Evolutionary conservation across 768 basidiomycete species (phyloP), one percentile per base, ranked within the genome.

Genomic region (Lactifluus rugatus): DNA sequence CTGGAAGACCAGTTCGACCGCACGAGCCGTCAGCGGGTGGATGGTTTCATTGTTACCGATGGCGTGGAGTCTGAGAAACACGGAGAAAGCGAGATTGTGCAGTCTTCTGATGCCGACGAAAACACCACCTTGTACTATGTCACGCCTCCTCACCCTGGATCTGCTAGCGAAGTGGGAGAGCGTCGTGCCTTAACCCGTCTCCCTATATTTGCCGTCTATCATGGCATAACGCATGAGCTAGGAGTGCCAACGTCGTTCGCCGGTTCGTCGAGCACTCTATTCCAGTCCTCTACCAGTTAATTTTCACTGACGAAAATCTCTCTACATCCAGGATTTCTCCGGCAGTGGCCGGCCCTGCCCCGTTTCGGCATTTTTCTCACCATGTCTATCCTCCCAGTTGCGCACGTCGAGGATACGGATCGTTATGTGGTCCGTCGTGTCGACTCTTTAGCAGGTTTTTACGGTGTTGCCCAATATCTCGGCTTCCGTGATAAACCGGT

Each of bases 341-440:
- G 78, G 3, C 83, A 81, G 64, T 83, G 83, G 81, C 84, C 84
- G 21, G 78, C 83, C 17, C 74, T 88, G n/a, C 85, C 85, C 34
- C 73, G 76, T 2, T 76, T 86, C 26, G 78, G 84, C 79, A 77
- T 87, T 37, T 87, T 87, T 70, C 72, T 86, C 16, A 81, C 82
- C 0, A 78, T 83, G 31, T 74, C 74, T 31, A 69, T 81, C 34
- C 72, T 81, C 5, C 78, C 81, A 6, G 67, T 77, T 6, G 73
- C 82, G 4, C 73, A 75, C 47, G 76, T 86, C 10, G 66, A 75
- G 0, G 52, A 65, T 1, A 74, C 76, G 19, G 78, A 84, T 31
- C 76, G 79, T 6, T 86, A 83, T 65, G 70, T 75, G 2, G 75
- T 85, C 19, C 75, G 72, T 36, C 85, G 83, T 66, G 81, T 82